Evolutionary conservation across 768 basidiomycete genomes (phyloP).

Genomic region (Lentinus brumalis): DNA sequence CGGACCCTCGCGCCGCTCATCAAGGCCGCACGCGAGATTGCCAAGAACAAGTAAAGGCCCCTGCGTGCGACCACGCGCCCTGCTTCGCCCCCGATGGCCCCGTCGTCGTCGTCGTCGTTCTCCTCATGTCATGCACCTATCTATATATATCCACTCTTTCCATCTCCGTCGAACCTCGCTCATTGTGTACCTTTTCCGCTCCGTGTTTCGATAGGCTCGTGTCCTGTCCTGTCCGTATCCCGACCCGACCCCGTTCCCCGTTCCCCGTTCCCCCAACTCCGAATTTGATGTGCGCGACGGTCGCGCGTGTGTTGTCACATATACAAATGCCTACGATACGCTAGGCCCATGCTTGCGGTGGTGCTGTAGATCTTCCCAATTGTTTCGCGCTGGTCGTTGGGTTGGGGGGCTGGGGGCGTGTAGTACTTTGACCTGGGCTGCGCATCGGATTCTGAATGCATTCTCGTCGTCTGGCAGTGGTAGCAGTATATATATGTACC

Average conservation of each 20-base stretch:
- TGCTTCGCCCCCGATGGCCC: background rate
- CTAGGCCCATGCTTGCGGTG: background rate
- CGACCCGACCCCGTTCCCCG: background rate
- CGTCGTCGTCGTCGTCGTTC: background rate
- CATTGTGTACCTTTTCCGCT: constrained; percentile 8
- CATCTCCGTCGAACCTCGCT: constrained; percentile 1
- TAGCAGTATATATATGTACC: constrained; percentile 5
- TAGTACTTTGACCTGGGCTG: background rate
- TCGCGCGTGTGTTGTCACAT: constrained; percentile 9
- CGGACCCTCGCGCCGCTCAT: constrained; percentile 86
- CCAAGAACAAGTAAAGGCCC: constrained; percentile 50
- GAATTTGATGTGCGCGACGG: background rate
- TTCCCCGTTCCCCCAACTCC: no score
- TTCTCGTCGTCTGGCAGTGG: constrained; percentile 7
- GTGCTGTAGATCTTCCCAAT: constrained; percentile 1
- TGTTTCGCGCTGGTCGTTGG: background rate
- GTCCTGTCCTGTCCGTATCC: background rate
- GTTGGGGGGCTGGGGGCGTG: no score
- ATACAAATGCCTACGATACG: constrained; percentile 11
- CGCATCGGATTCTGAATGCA: constrained; percentile 3
- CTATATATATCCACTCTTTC: constrained; percentile 23
- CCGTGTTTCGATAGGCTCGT: background rate
- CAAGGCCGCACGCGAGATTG: constrained; percentile 88
- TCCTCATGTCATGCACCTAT: constrained; percentile 22
- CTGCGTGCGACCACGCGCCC: background rate